Base-by-base conservation (phyloP, 2,329 filamentous ascomycete species). In the Pseudogymnoascus sp. region DNA sequence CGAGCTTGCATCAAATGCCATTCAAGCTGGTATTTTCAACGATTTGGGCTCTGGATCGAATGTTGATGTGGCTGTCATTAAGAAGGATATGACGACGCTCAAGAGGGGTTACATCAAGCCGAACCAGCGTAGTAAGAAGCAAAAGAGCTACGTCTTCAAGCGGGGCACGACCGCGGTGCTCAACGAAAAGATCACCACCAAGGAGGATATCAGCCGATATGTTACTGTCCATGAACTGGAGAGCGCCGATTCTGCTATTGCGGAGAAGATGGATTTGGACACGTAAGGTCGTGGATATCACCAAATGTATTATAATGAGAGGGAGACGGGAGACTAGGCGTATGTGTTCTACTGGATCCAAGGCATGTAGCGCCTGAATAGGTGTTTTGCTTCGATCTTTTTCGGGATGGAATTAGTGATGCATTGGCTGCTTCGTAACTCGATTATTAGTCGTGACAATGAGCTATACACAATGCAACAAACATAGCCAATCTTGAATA, bases 11-110 rank as follows among this genome's bases (percentile, higher is more conserved):
- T 83, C 88, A 61, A 87, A 97, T 68, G 93, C 93, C 53, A 97
- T 99, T 71, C 81, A 91, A 78, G 89, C 95, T 9, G 94, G 94
- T 86, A 96, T 99, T 77, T 99, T 94, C 81, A 99, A 99, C 81
- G 94, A 99, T 77, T 74, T 99, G 73, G 94, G 94, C 12, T 97
- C 91, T 3, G 94, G 94, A 70, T 96, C 90, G 73, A 99, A 99
- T 74, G 94, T 99, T 62, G 95, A 99, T 72, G 89, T 99, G 35
- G 93, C 91, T 66, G 84, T 99, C 70, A 99, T 99, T 73, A 96
- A 93, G 64, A 83, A 87, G 70, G 92, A 97, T 69, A 97, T 96
- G 86, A 96, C 94, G 28, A 94, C 90, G 28, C 77, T 99, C 73
- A 82, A 95, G 82, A 84, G 94, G 71, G 96, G 96, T 78, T 94